These are phyloP conservation scores for Scedosporium dehoogii DNA, from an alignment of 2,329 filamentous ascomycete genomes.

Conservation along the genomic window DNA sequence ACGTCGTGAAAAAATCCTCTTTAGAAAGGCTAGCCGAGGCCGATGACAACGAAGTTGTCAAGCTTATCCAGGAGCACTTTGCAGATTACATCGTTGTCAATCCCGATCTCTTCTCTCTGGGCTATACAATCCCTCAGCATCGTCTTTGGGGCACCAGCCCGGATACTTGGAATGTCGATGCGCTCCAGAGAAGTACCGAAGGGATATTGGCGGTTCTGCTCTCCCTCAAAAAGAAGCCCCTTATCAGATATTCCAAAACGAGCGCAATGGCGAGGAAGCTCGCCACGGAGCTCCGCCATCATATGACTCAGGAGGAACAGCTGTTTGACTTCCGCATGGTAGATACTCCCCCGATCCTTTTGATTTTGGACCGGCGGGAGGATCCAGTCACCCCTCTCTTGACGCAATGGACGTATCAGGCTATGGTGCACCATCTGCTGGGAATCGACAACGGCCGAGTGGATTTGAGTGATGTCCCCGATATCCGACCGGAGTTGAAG, in stretches of 20 bases:
- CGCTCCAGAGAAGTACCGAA: constrained; percentile 77
- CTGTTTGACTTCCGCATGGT: constrained; percentile 93
- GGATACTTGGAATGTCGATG: constrained; percentile 85
- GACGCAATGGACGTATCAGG: constrained; percentile 98
- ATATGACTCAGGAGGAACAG: constrained; percentile 91
- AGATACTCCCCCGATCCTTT: constrained; percentile 85
- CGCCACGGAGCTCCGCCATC: constrained; percentile 83
- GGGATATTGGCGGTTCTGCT: constrained; percentile 76
- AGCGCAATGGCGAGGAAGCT: constrained; percentile 87
- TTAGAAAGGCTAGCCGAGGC: constrained; percentile 90
- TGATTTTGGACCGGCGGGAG: constrained; percentile 84
- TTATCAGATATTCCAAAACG: constrained; percentile 88
- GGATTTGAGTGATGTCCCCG: constrained; percentile 72
- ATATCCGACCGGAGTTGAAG: constrained; percentile 75
- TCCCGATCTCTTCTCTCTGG: constrained; percentile 79
- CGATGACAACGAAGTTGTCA: constrained; percentile 95
- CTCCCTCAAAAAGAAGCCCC: constrained; percentile 89
- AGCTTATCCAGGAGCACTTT: constrained; percentile 88
- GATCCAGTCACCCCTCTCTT: constrained; percentile 90
- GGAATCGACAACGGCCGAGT: constrained; percentile 95
- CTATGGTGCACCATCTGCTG: constrained; percentile 97
- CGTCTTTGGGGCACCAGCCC: constrained; percentile 73
- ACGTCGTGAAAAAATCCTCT: constrained; percentile 92
- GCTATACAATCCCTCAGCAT: constrained; percentile 60
- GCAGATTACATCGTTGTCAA: constrained; percentile 94